Evolutionary conservation across 108 stramenopile genomes (phyloP).

Genomic region (Epithemia pelagica): DNA sequence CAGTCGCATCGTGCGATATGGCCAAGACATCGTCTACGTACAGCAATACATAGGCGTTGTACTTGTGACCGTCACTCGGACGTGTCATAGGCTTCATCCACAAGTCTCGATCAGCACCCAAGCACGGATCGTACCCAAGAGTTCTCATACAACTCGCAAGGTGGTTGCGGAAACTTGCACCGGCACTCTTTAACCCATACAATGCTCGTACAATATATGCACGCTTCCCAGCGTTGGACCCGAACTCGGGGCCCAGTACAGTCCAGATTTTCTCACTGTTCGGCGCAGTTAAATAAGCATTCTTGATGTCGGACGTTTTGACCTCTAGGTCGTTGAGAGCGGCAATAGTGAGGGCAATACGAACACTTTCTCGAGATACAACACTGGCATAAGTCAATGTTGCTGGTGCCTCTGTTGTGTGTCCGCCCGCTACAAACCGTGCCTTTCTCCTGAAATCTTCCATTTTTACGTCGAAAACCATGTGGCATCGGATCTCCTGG

Average conservation of each 20-base stretch:
- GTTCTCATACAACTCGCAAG: not conserved
- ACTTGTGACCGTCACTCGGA: conserved; percentile 7
- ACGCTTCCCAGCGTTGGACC: not conserved
- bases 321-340: conserved; percentile 32
- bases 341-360: conserved; percentile 31
- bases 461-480: conserved; percentile 22
- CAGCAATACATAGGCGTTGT: conserved; percentile 22
- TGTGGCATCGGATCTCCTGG: conserved; percentile 18
- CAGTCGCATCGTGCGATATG: too few species aligned
- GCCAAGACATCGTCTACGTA: conserved; percentile 24
- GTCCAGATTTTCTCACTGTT: conserved; percentile 20
- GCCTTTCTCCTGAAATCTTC: conserved; percentile 8
- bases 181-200: conserved; percentile 23
- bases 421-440: conserved; percentile 30
- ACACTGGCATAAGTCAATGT: conserved; percentile 16
- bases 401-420: conserved; percentile 26
- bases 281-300: conserved; percentile 30
- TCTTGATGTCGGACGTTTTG: conserved; percentile 13
- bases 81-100: not conserved
- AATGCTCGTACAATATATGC: conserved; percentile 19
- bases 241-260: conserved; percentile 26
- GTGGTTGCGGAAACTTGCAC: not conserved
- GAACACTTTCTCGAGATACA: conserved; percentile 6
- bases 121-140: not conserved
- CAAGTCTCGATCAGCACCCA: conserved; percentile 6